A percentile compares a stretch with the other conserved stretches of the same genome.
Conservation (phyloP, 2,329 filamentous ascomycete genomes). For the Penicillium sp. region DNA sequence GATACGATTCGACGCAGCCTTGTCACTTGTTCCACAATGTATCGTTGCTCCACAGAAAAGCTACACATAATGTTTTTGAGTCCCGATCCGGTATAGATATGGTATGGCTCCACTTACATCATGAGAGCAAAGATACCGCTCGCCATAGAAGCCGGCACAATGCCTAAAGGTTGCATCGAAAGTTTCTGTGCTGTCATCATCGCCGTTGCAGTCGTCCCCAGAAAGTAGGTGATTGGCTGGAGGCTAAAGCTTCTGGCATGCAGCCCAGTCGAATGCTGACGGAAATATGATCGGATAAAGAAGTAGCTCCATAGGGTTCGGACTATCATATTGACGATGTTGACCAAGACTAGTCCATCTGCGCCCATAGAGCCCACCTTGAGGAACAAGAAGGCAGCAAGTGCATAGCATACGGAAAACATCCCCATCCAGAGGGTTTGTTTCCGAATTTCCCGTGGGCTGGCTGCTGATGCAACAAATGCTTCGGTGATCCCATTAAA, state of each 20-base stretch:
- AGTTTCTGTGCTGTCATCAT: slow-evolving; percentile 32
- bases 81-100: not conserved
- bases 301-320: slow-evolving; percentile 72
- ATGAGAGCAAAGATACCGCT: slow-evolving; percentile 50
- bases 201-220: slow-evolving; percentile 44
- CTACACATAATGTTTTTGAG: slow-evolving; percentile 24
- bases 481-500: slow-evolving; percentile 88
- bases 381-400: slow-evolving; percentile 69
- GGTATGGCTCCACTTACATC: slow-evolving; percentile 52
- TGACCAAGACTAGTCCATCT: slow-evolving; percentile 74
- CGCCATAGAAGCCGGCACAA: slow-evolving; percentile 46
- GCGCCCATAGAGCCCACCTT: slow-evolving; percentile 65
- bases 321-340: slow-evolving; percentile 81
- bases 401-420: slow-evolving; percentile 72
- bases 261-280: slow-evolving; percentile 41
- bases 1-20: slow-evolving; percentile 18
- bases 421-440: slow-evolving; percentile 80
- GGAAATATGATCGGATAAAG: slow-evolving; percentile 66
- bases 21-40: slow-evolving; percentile 24
- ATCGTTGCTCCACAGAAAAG: slow-evolving; percentile 34
- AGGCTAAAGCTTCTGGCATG: slow-evolving; percentile 43
- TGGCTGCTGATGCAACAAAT: slow-evolving; percentile 84
- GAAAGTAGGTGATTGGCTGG: slow-evolving; percentile 39
- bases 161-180: slow-evolving; percentile 19
- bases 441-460: slow-evolving; percentile 62